Evolutionary conservation across 805 yeast species (phyloP).

Genomic region (Spencermartinsiella europaea): DNA sequence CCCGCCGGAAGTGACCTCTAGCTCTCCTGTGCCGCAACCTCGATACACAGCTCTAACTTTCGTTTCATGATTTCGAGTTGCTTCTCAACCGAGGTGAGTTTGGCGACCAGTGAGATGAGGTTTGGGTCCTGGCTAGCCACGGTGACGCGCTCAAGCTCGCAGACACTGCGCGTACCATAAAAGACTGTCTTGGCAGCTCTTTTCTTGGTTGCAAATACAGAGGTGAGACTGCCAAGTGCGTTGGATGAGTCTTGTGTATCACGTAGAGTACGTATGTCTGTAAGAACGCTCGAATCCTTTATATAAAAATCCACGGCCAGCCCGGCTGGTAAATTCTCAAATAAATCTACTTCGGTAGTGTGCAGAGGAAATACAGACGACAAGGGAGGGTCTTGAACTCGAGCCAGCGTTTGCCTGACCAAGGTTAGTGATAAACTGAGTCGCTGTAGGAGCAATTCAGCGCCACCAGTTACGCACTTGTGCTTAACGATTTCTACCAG

Average conservation of each 20-base stretch:
- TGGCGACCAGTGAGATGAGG: conserved; percentile 21
- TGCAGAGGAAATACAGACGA: conserved; percentile 13
- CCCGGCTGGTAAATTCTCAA: conserved; percentile 14
- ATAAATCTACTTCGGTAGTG: conserved; percentile 6
- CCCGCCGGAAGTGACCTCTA: background rate
- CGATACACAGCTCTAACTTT: conserved; percentile 32
- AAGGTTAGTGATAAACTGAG: conserved; percentile 1
- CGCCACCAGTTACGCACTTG: background rate
- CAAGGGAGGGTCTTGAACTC: conserved; percentile 11
- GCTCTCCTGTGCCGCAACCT: conserved; percentile 32
- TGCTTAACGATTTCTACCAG: background rate
- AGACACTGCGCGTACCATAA: conserved; percentile 16
- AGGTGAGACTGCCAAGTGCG: background rate
- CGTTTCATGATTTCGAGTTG: conserved; percentile 18
- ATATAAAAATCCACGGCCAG: conserved; percentile 20
- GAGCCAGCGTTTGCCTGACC: conserved; percentile 6
- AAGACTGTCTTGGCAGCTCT: background rate
- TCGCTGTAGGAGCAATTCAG: background rate
- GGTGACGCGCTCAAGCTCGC: conserved; percentile 19
- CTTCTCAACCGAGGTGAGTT: conserved; percentile 21
- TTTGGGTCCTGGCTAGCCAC: conserved; percentile 26
- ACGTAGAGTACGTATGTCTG: conserved; percentile 18
- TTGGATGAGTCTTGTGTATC: background rate
- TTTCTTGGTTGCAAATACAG: background rate
- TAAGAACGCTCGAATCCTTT: conserved; percentile 16